Evolutionary conservation across 306 rosid genomes (phyloP).

Genomic region (Quercus rubra): DNA sequence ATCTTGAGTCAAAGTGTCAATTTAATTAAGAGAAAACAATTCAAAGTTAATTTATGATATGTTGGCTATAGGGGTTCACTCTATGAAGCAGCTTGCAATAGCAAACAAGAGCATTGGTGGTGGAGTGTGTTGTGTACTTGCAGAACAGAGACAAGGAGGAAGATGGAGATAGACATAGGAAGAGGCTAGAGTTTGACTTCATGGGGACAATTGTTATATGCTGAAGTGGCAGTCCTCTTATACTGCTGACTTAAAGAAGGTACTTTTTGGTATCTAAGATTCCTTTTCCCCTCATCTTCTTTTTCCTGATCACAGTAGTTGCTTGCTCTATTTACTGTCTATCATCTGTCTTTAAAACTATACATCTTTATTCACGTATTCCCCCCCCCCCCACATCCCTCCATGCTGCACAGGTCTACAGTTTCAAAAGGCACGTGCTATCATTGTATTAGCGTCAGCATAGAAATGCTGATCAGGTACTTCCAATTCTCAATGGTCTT

Average conservation of each 20-base stretch:
- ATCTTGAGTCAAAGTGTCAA: neutral
- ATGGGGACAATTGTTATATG: conserved; percentile 97
- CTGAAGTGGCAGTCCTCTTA: conserved; percentile 98
- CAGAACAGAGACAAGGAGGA: conserved; percentile 99
- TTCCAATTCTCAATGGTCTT: conserved; percentile 11
- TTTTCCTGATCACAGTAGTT: neutral
- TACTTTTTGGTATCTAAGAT: conserved; percentile 23
- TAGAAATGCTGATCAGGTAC: conserved; percentile 96
- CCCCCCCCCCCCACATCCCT: too few relatives aligned
- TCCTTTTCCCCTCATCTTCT: neutral
- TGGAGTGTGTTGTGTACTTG: conserved; percentile 95
- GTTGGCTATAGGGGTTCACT: conserved; percentile 85
- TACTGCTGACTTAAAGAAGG: conserved; percentile 97
- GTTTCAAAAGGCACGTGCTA: conserved; percentile 98
- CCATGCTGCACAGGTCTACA: conserved; percentile 62
- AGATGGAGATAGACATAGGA: conserved; percentile 94
- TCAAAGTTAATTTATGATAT: conserved; percentile 13
- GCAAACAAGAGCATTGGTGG: conserved; percentile 97
- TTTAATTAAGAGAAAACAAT: conserved; percentile 6
- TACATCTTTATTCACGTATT: neutral
- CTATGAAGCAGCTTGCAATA: conserved; percentile 89
- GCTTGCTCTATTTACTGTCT: conserved; percentile 5
- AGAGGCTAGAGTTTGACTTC: conserved; percentile 93
- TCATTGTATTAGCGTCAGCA: conserved; percentile 93
- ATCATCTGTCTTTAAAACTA: neutral